A percentile compares a stretch with the other conserved stretches of the same genome.
Conservation (phyloP, 345 rosid species). For the Rhodamnia rubescens region DNA sequence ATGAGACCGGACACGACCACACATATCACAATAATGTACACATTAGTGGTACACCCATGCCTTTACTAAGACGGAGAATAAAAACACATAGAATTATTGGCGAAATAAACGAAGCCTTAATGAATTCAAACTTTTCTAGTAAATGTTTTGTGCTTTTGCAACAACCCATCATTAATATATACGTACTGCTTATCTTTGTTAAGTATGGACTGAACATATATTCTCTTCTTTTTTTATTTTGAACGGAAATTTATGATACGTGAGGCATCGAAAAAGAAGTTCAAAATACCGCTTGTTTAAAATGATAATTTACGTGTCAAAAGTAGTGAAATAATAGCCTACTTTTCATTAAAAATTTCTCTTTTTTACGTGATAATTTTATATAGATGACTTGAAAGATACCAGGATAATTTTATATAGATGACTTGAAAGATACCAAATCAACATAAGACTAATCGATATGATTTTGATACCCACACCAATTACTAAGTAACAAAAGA, state of each 20-base stretch:
- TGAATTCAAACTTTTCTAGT: too few relatives aligned
- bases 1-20: too few relatives aligned
- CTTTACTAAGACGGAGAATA: not conserved
- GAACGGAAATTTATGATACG: not conserved
- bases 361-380: not conserved
- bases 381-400: too few relatives aligned
- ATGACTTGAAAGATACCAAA: not conserved
- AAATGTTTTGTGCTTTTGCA: not conserved
- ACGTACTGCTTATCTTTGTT: not conserved
- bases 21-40: too few relatives aligned
- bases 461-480: too few relatives aligned
- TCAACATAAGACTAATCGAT: not conserved
- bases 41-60: not conserved
- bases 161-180: not conserved
- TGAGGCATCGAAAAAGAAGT: not conserved
- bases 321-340: not conserved
- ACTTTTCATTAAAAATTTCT: not conserved
- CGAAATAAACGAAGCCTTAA: too few relatives aligned
- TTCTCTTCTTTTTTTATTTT: not conserved
- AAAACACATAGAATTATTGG: not conserved
- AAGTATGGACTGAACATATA: not conserved
- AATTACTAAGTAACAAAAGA: not conserved
- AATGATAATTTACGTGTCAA: not conserved
- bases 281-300: not conserved
- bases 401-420: too few relatives aligned